A percentile compares a stretch with the other conserved stretches of the same genome.
These are phyloP conservation scores for Arabidopsis arenosa DNA, from an alignment of 345 rosid species.

Conservation along the genomic window DNA sequence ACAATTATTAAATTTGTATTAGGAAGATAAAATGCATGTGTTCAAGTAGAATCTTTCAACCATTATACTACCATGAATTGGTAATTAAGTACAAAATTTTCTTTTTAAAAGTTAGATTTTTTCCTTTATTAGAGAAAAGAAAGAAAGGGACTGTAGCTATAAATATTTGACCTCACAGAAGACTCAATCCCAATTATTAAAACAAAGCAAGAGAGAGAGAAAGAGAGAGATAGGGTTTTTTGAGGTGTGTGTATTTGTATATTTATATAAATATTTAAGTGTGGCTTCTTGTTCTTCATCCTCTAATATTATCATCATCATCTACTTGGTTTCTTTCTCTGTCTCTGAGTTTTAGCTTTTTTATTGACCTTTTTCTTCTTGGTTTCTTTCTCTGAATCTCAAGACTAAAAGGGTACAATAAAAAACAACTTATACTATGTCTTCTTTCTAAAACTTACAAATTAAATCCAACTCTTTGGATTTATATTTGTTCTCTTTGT, in stretches of 20 bases:
- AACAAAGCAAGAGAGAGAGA: conserved; percentile 36
- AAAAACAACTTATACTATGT: conserved; percentile 43
- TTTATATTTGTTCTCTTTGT: conserved; percentile 44
- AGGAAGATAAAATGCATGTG: not conserved
- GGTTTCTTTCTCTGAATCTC: conserved; percentile 46
- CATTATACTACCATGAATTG: not conserved
- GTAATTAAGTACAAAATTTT: not conserved
- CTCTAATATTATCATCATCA: conserved; percentile 40
- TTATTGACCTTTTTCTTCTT: conserved; percentile 48
- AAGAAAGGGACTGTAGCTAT: conserved; percentile 19
- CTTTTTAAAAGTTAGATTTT: not conserved
- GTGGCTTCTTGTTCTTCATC: conserved; percentile 40
- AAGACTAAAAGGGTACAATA: conserved; percentile 39
- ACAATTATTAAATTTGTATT: not conserved
- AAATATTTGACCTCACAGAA: conserved; percentile 16
- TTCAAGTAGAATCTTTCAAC: not conserved
- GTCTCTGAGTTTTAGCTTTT: conserved; percentile 40
- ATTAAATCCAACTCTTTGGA: conserved; percentile 43
- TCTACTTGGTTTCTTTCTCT: conserved; percentile 42
- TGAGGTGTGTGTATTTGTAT: conserved; percentile 40
- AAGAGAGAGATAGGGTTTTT: conserved; percentile 37
- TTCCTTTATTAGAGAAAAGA: not conserved
- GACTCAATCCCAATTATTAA: conserved; percentile 38
- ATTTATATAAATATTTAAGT: conserved; percentile 28
- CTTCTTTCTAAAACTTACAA: conserved; percentile 48